phyloP scores from a whole-genome alignment of 2,329 filamentous ascomycete genomes.

The Fusarium sp. region DNA sequence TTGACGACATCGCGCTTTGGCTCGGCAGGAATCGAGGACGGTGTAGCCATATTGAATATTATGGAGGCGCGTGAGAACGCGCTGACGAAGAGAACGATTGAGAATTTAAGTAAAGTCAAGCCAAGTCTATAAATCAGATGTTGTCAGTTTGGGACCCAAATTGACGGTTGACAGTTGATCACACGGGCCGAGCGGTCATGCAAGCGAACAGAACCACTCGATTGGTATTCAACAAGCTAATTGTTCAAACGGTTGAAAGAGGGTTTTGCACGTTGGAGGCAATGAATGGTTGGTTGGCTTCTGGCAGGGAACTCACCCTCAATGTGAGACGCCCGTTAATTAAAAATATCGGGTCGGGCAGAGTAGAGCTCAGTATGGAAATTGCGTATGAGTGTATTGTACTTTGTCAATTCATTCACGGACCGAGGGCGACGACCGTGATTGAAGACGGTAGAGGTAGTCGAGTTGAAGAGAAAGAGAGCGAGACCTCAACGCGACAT shows the following conservation, averaged over 20 bases:
- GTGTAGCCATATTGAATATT: slow-evolving; percentile 46
- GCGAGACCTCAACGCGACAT: slow-evolving; percentile 33
- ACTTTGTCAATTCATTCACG: slow-evolving; percentile 23
- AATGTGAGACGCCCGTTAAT: slow-evolving; percentile 23
- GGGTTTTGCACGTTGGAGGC: slow-evolving; percentile 12
- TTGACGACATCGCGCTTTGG: slow-evolving; percentile 52
- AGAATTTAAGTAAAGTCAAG: slow-evolving; percentile 5
- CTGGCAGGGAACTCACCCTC: slow-evolving; percentile 30
- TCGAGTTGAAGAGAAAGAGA: slow-evolving; percentile 15
- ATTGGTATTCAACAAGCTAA: slow-evolving; percentile 10
- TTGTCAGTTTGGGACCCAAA: slow-evolving; percentile 17
- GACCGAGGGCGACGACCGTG: slow-evolving; percentile 19
- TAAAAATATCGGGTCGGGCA: slow-evolving; percentile 15
- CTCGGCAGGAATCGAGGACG: slow-evolving; percentile 42
- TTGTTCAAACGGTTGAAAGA: background rate
- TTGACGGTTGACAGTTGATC: slow-evolving; percentile 3
- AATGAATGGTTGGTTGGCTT: background rate
- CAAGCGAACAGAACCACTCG: slow-evolving; percentile 13
- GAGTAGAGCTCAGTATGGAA: background rate
- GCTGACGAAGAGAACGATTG: slow-evolving; percentile 11
- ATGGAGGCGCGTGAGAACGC: slow-evolving; percentile 6
- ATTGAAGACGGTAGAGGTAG: slow-evolving; percentile 8
- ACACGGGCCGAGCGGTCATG: background rate
- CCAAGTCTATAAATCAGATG: slow-evolving; percentile 14
- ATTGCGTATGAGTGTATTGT: background rate